Base-by-base conservation (phyloP, 179 eudicot genomes). In the Gypsophila paniculata region DNA sequence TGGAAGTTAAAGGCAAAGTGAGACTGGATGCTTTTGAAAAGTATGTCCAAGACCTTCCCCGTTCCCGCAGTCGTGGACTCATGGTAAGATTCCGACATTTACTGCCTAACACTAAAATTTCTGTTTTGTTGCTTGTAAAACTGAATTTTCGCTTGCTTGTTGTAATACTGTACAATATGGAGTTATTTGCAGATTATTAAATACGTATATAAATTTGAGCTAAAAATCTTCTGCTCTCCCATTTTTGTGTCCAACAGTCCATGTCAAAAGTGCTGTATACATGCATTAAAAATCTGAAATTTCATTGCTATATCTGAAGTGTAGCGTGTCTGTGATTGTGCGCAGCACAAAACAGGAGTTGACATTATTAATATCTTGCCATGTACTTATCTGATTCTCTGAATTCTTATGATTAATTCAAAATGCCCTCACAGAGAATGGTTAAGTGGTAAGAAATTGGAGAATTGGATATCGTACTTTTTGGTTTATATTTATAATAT, bases 1-100 rank as follows among this genome's bases (percentile, higher is more conserved):
- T 90, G 72, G 96, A 84, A 83, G 94, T 89, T 42, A 89, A 83
- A 83, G 96, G 96, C 75, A 89, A 89, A 87, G 91, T 87, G 78
- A 87, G 83, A 78, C 73, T 90, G 78, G 90, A 90, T 72, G 96
- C 91, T 57, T 90, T 90, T 65, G 96, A 90, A 75, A 90, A 90
- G 79, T 90, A 89, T 71, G 85, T 90, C 55, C 90, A 90, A 80
- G 91, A 86, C 72, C 91, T 90, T 87, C 96, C 94, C 62, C 89
- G 91, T 65, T 89, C 96, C 38, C 93, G 90, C 70, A 85, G 74
- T 72, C 90, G 93, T 71, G 94, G 89, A 83, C 84, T 90, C 71
- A 90, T 87, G 96, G 96, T 90, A 90, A 83, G 87, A 78, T 66
- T n/a, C 71, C 75, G 54, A 72, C 69, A 73, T 25, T 73, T 42